Evolutionary conservation across 768 basidiomycete species (phyloP), one percentile per base, ranked within the genome.

Genomic region (Floccularia luteovirens): DNA sequence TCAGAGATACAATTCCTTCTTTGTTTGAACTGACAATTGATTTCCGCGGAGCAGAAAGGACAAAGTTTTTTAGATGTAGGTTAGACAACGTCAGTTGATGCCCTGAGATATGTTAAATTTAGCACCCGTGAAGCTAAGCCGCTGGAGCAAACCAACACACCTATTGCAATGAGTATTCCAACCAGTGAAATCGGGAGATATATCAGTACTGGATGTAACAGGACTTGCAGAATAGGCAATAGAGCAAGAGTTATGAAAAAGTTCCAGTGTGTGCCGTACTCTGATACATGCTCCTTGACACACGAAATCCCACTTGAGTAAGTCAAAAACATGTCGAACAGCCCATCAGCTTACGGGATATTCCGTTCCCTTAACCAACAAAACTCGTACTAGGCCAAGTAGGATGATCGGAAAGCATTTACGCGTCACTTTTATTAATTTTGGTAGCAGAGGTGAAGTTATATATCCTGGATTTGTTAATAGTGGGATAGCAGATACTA

Each of bases 231-330:
- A 3, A 89, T 53, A 0, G 92, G 92, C 4, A 97, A 56, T 0
- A 89, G 48, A 0, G 84, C 90, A 16, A 98, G 69, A 0, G 96
- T 97, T 49, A 98, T 74, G 71, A 99, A 99, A 62, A 98, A 97
- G 57, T 98, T 98, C 96, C 96, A 99, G 51, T 98, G 94, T 0
- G 79, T 77, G 0, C 96, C 96, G 48, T 98, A 98, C 62, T 99
- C 96, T 0, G 92, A 83, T 40, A 86, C 82, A 44, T 98, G 96
- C 65, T 98, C 96, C 93, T 67, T 23, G 17, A 27, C 24, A 24
- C 8, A 28, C 27, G 27, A 14, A 28, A 28, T 8, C 8, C 10
- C 43, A 22, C 19, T 34, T 25, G 16, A 39, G 39, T 39, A 22
- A 39, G 30, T 38, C 7, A 2, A 13, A 17, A 36, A 22, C 11